Percentiles rank a stretch among this genome's conserved stretches.
Conservation (phyloP, 1,139 yeast species). For the Suhomyces guaymorum region DNA sequence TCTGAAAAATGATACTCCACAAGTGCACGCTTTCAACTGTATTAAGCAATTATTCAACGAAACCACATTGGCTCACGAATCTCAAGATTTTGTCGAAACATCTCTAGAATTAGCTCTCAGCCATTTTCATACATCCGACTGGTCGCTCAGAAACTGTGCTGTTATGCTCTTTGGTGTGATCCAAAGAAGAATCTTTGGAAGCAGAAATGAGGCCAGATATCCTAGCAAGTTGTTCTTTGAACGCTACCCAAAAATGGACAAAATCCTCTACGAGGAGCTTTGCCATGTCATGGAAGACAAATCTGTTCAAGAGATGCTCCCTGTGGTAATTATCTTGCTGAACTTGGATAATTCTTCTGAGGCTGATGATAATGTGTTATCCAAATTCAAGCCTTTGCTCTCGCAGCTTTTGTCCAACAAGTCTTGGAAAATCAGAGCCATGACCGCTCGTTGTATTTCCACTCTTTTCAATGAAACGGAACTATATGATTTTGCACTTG, state of each 20-base stretch:
- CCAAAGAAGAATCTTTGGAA: conserved; percentile 77
- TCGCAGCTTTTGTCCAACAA: conserved; percentile 27
- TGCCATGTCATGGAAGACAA: conserved; percentile 18
- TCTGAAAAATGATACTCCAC: conserved; percentile 74
- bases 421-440: conserved; percentile 83
- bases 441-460: conserved; percentile 73
- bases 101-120: conserved; percentile 62
- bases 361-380: conserved; percentile 6
- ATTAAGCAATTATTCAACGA: conserved; percentile 74
- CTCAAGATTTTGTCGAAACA: conserved; percentile 54
- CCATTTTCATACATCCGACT: conserved; percentile 63
- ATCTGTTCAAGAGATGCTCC: conserved; percentile 52
- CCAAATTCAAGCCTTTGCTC: conserved; percentile 13
- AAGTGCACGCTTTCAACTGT: conserved; percentile 91
- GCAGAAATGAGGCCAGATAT: conserved; percentile 32
- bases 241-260: conserved; percentile 54
- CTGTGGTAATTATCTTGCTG: conserved; percentile 71
- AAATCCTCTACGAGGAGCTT: conserved; percentile 49
- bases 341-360: conserved; percentile 42
- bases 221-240: conserved; percentile 55
- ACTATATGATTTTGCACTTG: conserved; percentile 13
- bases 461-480: conserved; percentile 42
- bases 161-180: conserved; percentile 88
- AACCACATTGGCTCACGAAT: conserved; percentile 54
- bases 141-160: conserved; percentile 92